Evolutionary conservation across 2,329 filamentous ascomycete genomes (phyloP), one percentile per base, ranked within the genome.

Genomic region (Metarhizium sp.): DNA sequence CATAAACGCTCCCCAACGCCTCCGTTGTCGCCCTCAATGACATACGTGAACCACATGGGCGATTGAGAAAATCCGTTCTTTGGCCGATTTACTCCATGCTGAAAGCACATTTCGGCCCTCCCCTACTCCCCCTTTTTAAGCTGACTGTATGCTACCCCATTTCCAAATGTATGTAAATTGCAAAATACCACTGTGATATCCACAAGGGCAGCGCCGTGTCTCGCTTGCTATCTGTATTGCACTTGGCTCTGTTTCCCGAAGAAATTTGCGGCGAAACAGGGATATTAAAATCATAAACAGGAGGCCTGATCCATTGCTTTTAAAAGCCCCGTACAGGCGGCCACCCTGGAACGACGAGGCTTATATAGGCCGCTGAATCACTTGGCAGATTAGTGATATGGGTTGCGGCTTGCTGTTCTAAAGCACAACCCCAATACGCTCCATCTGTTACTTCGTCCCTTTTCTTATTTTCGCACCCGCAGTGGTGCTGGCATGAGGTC

Each of bases 401-500:
- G 16, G n/a, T 18, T 45, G 7, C 16, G 11, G 42, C n/a, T 20
- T 16, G 6, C 14, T 18, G 10, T n/a, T 14, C n/a, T 18, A 43
- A 43, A 18, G 6, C 40, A n/a, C 40, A 43, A 6, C 6, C 16
- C 6, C 40, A 43, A 14, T 43, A 14, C 25, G 25, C 25, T 43
- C 16, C 13, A 18, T 14, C n/a, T 43, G n/a, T 43, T 18, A 13
- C 49, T 51, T 13, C 3, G n/a, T 43, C 8, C 8, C 16, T n/a
- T 49, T 30, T 30, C 3, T 65, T 58, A 69, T 50, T 66, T 62
- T 42, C 67, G 62, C 34, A 71, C 56, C 20, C 64, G 65, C 29
- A 73, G 61, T 29, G 70, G 69, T 40, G 66, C 62, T 32, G 71
- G 70, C 47, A 67, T 63, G 55, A 73, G 58, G 36, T 66, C 63